These are phyloP conservation scores for Aspergillus neotritici DNA, from an alignment of 2,329 filamentous ascomycete species.

Conservation along the genomic window DNA sequence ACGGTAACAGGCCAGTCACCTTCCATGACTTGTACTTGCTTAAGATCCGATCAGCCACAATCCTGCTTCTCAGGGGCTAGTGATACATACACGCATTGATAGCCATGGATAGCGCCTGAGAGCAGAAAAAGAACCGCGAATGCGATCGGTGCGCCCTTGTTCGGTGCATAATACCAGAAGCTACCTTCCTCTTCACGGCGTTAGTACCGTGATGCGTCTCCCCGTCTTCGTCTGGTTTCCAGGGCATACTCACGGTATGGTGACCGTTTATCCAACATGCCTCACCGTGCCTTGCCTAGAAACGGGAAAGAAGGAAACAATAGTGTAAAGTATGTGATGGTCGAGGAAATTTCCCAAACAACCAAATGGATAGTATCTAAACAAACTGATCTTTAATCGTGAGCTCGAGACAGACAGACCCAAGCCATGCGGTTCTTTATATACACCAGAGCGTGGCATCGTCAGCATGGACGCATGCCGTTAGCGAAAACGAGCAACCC, in stretches of 20 bases:
- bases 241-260: constrained; percentile 21
- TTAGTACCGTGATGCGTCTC: constrained; percentile 7
- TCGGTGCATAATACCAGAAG: constrained; percentile 39
- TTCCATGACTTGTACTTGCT: constrained; percentile 39
- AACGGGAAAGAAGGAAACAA: too few relatives aligned
- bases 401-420: too few relatives aligned
- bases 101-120: constrained; percentile 35
- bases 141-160: constrained; percentile 37
- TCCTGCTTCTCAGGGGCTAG: background rate
- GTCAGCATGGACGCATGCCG: background rate
- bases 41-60: constrained; percentile 5
- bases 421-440: background rate
- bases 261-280: constrained; percentile 17
- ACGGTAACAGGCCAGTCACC: constrained; percentile 38
- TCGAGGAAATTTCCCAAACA: too few relatives aligned
- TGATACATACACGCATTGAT: constrained; percentile 31
- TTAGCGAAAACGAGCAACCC: constrained; percentile 20
- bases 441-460: background rate
- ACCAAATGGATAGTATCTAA: background rate
- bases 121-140: constrained; percentile 38
- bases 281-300: background rate
- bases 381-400: background rate
- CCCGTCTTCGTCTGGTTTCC: background rate
- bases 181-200: constrained; percentile 26
- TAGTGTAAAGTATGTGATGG: too few relatives aligned